phyloP scores from a whole-genome alignment of 1,139 yeast genomes.

The Blastobotrys indianensis region DNA sequence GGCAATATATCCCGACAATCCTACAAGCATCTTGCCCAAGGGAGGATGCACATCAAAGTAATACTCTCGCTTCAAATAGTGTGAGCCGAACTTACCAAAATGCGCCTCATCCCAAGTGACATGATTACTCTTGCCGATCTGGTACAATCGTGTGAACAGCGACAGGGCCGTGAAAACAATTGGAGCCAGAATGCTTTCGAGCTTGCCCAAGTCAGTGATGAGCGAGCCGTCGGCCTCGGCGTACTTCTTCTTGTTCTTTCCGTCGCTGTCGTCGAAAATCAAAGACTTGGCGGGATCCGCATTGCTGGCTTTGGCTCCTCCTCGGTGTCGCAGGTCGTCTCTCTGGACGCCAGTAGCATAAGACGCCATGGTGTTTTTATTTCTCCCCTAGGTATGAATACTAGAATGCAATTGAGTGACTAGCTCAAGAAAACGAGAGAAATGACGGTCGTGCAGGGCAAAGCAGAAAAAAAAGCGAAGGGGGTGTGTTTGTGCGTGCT shows the following conservation, averaged over 20 bases:
- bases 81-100: conserved; percentile 53
- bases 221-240: conserved; percentile 9
- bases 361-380: conserved; percentile 15
- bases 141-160: conserved; percentile 60
- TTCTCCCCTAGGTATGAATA: too few relatives aligned
- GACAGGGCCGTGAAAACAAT: conserved; percentile 54
- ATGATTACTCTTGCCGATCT: conserved; percentile 52
- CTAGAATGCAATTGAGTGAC: too few relatives aligned
- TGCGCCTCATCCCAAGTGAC: conserved; percentile 98
- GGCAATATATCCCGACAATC: conserved; percentile 87
- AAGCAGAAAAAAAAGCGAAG: too few relatives aligned
- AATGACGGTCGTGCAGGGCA: too few relatives aligned
- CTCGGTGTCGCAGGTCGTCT: conserved; percentile 13
- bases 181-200: conserved; percentile 50
- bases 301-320: background rate
- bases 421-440: too few relatives aligned
- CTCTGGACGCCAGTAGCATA: conserved; percentile 19
- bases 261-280: too few relatives aligned
- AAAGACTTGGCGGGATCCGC: too few relatives aligned
- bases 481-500: too few relatives aligned
- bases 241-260: background rate
- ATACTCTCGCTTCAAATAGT: conserved; percentile 35
- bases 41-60: conserved; percentile 97
- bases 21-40: conserved; percentile 94
- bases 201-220: conserved; percentile 16